These are phyloP conservation scores for Berberis vulgaris DNA, from an alignment of 164 flowering plant genomes.

Conservation along the genomic window DNA sequence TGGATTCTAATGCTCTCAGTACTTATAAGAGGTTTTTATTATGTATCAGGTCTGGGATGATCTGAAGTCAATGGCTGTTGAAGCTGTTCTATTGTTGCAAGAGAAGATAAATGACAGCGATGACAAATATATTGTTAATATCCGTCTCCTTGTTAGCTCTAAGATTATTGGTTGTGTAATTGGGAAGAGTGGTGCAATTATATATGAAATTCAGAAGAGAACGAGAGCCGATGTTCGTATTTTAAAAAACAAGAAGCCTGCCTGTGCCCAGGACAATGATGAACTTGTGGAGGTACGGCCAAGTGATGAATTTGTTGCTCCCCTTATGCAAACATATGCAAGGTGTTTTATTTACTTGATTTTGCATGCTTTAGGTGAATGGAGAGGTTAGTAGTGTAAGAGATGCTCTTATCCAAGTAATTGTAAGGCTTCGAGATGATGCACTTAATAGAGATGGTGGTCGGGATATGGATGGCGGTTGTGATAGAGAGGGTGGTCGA, in stretches of 20 bases:
- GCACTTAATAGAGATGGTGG: constrained; percentile 27
- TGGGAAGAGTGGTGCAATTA: constrained; percentile 84
- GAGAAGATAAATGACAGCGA: constrained; percentile 73
- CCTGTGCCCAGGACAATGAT: constrained; percentile 47
- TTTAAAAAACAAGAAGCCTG: constrained; percentile 66
- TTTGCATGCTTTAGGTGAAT: constrained; percentile 30
- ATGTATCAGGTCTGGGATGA: constrained; percentile 63
- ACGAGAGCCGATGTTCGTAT: constrained; percentile 86
- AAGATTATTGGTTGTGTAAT: constrained; percentile 88
- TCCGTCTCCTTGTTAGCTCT: constrained; percentile 75
- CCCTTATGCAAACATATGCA: too few relatives aligned
- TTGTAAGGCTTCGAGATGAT: constrained; percentile 85
- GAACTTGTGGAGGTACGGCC: constrained; percentile 78
- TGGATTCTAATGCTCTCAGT: background rate
- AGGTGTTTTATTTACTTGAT: too few relatives aligned
- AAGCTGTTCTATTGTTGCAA: constrained; percentile 86
- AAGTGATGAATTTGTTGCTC: too few relatives aligned
- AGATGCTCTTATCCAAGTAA: constrained; percentile 88
- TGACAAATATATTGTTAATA: constrained; percentile 47
- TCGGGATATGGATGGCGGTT: too few relatives aligned
- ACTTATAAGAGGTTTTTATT: background rate
- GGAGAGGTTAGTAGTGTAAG: constrained; percentile 72
- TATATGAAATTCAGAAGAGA: constrained; percentile 85
- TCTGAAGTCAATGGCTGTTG: constrained; percentile 80
- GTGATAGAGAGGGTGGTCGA: constrained; percentile 45